These are phyloP conservation scores for Blastobotrys petasosporus DNA, from an alignment of 1,139 yeast species.

Conservation along the genomic window DNA sequence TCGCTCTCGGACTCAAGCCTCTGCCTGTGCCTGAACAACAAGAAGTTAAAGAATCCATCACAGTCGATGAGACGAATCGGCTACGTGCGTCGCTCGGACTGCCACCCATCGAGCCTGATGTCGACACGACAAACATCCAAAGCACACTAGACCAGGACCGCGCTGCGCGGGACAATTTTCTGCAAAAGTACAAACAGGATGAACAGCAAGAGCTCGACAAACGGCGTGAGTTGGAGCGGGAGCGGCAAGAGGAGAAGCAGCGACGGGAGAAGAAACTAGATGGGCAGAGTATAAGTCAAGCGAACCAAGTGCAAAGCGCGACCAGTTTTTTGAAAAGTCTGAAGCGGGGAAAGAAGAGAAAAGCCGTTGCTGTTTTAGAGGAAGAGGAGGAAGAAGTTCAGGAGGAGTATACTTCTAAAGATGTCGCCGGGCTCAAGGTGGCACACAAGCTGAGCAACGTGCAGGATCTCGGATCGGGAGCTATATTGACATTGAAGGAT, in stretches of 20 bases:
- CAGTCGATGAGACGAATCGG: slow-evolving; percentile 35
- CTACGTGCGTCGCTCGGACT: slow-evolving; percentile 34
- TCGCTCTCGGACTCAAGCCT: slow-evolving; percentile 33
- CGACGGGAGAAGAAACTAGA: slow-evolving; percentile 27
- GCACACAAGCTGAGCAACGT: slow-evolving; percentile 44
- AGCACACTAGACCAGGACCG: slow-evolving; percentile 25
- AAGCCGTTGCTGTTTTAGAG: slow-evolving; percentile 12
- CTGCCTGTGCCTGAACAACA: slow-evolving; percentile 25
- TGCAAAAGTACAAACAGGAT: slow-evolving; percentile 22
- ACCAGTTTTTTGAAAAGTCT: slow-evolving; percentile 25
- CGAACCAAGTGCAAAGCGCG: slow-evolving; percentile 11
- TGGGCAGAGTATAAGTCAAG: slow-evolving; percentile 26
- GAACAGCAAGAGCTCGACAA: slow-evolving; percentile 18
- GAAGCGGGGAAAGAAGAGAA: slow-evolving; percentile 18
- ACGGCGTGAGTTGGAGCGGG: slow-evolving; percentile 22
- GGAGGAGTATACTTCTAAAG: slow-evolving; percentile 24
- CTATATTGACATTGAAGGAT: slow-evolving; percentile 64
- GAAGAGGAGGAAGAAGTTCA: slow-evolving; percentile 19
- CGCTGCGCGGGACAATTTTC: slow-evolving; percentile 33
- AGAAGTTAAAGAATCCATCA: slow-evolving; percentile 15
- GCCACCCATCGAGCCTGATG: slow-evolving; percentile 26
- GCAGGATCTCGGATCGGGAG: slow-evolving; percentile 39
- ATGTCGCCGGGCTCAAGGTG: slow-evolving; percentile 40
- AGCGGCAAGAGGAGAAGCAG: slow-evolving; percentile 18
- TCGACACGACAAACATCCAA: neutral